Evolutionary conservation across 2,329 filamentous ascomycete genomes (phyloP).

Genomic region (Colletotrichum truncatum): DNA sequence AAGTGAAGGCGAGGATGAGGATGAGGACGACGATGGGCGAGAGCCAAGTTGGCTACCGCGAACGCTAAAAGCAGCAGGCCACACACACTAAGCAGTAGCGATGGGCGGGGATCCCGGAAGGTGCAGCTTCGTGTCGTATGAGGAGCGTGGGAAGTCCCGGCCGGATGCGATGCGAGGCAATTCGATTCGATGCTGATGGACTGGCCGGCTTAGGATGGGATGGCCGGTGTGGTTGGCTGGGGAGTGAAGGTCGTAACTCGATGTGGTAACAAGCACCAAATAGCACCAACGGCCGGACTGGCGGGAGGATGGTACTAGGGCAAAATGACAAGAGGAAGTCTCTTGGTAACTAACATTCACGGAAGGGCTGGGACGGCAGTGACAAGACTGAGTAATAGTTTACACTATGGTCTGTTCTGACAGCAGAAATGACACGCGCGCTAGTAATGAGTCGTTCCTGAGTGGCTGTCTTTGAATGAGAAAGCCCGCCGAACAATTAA

Average conservation of each 20-base stretch:
- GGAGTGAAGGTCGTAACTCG: neutral
- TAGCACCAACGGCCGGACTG: conserved; percentile 17
- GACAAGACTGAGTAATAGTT: too few relatives aligned
- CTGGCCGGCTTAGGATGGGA: conserved; percentile 1
- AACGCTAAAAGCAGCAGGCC: conserved; percentile 5
- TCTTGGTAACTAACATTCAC: too few relatives aligned
- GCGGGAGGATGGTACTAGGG: neutral
- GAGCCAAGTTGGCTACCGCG: neutral
- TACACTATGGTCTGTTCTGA: too few relatives aligned
- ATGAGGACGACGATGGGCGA: conserved; percentile 6
- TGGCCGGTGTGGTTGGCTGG: conserved; percentile 10
- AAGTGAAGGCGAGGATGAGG: neutral
- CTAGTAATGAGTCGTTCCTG: conserved; percentile 25
- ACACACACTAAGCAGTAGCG: conserved; percentile 4
- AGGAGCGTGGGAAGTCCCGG: conserved; percentile 20
- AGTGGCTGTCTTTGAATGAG: conserved; percentile 9
- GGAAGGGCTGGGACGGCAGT: too few relatives aligned
- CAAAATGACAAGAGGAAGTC: too few relatives aligned
- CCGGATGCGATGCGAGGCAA: conserved; percentile 19
- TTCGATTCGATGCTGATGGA: conserved; percentile 19
- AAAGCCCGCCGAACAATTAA: neutral
- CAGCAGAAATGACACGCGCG: conserved; percentile 19
- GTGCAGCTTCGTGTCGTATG: conserved; percentile 22
- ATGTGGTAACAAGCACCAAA: conserved; percentile 8
- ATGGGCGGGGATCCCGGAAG: conserved; percentile 20